Conservation (phyloP, 2,329 filamentous ascomycete species). For the Xylaria sp. region DNA sequence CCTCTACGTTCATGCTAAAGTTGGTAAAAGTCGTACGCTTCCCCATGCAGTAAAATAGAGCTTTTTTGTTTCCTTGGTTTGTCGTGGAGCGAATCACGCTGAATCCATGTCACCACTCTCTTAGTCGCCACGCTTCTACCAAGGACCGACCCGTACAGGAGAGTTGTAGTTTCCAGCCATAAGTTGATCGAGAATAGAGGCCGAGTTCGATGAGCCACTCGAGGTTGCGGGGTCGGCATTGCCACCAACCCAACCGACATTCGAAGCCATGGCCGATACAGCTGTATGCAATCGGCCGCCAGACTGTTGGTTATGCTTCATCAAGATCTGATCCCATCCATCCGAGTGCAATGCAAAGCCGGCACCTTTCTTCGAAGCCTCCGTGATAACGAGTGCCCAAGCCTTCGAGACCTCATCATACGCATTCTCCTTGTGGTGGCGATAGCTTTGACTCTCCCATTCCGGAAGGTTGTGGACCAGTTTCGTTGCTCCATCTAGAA, state of each 20-base stretch:
- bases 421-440: slow-evolving; percentile 90
- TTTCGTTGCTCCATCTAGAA: slow-evolving; percentile 87
- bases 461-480: slow-evolving; percentile 88
- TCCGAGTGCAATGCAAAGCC: slow-evolving; percentile 89
- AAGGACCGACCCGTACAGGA: slow-evolving; percentile 67
- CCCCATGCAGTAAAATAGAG: slow-evolving; percentile 13
- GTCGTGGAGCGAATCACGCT: not conserved
- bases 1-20: slow-evolving; percentile 28
- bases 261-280: slow-evolving; percentile 75
- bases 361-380: slow-evolving; percentile 87
- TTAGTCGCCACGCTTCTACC: slow-evolving; percentile 46
- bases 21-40: slow-evolving; percentile 15
- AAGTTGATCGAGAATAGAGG: slow-evolving; percentile 67
- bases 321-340: slow-evolving; percentile 88
- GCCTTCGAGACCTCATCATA: slow-evolving; percentile 96
- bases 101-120: not conserved
- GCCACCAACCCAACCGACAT: slow-evolving; percentile 78
- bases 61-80: not conserved
- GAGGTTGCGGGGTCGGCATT: slow-evolving; percentile 29
- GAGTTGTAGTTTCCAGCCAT: slow-evolving; percentile 65
- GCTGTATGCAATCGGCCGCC: slow-evolving; percentile 81
- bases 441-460: slow-evolving; percentile 88
- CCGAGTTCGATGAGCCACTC: slow-evolving; percentile 48
- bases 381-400: slow-evolving; percentile 89
- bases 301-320: slow-evolving; percentile 86